Percentiles rank a stretch among this genome's conserved stretches.
Evolutionary conservation across 495 filamentous ascomycete genomes (phyloP).

Genomic region (Aspergillus taichungensis): DNA sequence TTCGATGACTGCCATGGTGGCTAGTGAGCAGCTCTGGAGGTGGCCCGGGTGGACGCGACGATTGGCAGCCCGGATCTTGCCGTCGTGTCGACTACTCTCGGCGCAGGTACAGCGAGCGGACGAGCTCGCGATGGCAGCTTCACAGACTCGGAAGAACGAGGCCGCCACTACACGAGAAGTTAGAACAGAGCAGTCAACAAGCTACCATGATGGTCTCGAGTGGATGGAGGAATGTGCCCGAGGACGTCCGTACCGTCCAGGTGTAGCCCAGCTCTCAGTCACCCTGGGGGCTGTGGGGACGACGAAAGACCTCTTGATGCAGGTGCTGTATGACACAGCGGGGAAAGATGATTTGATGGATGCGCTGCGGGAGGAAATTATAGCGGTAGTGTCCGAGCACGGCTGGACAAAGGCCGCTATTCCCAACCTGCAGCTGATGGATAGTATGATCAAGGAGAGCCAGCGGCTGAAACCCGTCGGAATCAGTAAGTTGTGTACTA

Average conservation of each 20-base stretch:
- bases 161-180: too few species aligned
- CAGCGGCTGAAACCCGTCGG: constrained; percentile 29
- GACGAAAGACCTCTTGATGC: constrained; percentile 7
- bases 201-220: constrained; percentile 14
- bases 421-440: constrained; percentile 21
- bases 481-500: constrained; percentile 16
- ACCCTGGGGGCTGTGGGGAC: constrained; percentile 17
- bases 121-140: too few species aligned
- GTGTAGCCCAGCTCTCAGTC: constrained; percentile 7
- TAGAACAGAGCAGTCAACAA: neutral
- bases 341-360: neutral
- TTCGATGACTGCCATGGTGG: constrained; percentile 33
- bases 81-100: constrained; percentile 10
- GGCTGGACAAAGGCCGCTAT: constrained; percentile 2
- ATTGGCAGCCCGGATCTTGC: constrained; percentile 13
- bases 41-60: constrained; percentile 18
- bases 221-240: constrained; percentile 10
- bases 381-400: neutral
- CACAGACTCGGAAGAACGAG: too few species aligned
- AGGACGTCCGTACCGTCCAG: constrained; percentile 1
- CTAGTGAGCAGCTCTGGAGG: constrained; percentile 7
- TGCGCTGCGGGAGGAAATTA: neutral
- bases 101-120: constrained; percentile 7
- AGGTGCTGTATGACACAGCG: constrained; percentile 14
- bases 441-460: constrained; percentile 42